Conservation (phyloP, 805 yeast species). For the Saccharomyces jurei region DNA sequence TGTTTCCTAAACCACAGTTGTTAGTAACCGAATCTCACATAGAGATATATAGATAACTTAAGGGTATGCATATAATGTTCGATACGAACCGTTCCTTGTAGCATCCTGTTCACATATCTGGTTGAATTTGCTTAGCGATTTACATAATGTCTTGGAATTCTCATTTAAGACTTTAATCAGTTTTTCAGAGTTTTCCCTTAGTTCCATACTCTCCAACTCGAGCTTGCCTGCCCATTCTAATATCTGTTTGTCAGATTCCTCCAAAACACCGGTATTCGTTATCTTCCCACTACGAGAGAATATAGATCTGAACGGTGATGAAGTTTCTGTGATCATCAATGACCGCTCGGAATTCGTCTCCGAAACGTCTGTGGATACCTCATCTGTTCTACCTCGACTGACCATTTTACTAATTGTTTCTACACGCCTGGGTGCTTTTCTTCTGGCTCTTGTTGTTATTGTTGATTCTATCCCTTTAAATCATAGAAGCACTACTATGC, state of each 20-base stretch:
- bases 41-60: background rate
- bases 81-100: slow-evolving; percentile 11
- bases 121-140: slow-evolving; percentile 6
- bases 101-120: slow-evolving; percentile 4
- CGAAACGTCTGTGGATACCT: slow-evolving; percentile 3
- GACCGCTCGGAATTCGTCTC: background rate
- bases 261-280: slow-evolving; percentile 3
- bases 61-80: background rate
- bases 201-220: slow-evolving; percentile 41
- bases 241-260: slow-evolving; percentile 30
- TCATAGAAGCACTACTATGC: background rate
- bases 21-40: background rate
- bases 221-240: slow-evolving; percentile 43
- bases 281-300: background rate
- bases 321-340: background rate
- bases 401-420: background rate
- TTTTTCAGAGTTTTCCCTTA: slow-evolving; percentile 28
- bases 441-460: background rate
- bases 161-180: slow-evolving; percentile 13
- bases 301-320: background rate
- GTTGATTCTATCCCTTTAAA: background rate
- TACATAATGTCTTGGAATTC: slow-evolving; percentile 10
- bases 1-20: background rate
- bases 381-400: slow-evolving; percentile 1
- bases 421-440: background rate